These are phyloP conservation scores for Vitis hybrid DNA, from an alignment of 177 flowering plant genomes.

Conservation along the genomic window DNA sequence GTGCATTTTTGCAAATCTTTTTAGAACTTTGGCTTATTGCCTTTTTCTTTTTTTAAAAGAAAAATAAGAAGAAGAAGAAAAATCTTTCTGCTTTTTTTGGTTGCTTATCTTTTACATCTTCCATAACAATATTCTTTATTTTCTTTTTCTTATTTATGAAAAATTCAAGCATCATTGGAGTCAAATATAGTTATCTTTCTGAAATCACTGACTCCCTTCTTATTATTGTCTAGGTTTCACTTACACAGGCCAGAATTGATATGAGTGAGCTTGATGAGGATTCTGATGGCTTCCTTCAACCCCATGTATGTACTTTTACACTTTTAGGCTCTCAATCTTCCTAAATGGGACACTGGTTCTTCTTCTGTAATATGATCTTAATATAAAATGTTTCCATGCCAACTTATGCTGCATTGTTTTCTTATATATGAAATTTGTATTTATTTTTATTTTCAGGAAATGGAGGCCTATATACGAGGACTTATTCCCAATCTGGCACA, in stretches of 20 bases:
- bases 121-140: no score
- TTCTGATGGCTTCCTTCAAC: slow-evolving; percentile 96
- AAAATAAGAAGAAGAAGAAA: no score
- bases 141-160: no score
- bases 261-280: slow-evolving; percentile 99
- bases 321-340: background rate
- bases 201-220: background rate
- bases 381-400: background rate
- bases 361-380: background rate
- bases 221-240: slow-evolving; percentile 75
- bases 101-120: no score
- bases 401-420: background rate
- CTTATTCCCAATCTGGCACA: slow-evolving; percentile 98
- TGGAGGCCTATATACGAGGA: slow-evolving; percentile 94
- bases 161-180: no score
- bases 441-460: slow-evolving; percentile 52
- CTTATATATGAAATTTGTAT: background rate
- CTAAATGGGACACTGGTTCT: background rate
- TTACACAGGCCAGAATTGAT: slow-evolving; percentile 97
- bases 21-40: no score
- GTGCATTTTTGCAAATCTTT: no score
- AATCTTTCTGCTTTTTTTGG: no score
- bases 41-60: no score
- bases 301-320: slow-evolving; percentile 55
- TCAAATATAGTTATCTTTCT: no score